Evolutionary conservation across 441 rosid species (phyloP).

Genomic region (California macrophylla): DNA sequence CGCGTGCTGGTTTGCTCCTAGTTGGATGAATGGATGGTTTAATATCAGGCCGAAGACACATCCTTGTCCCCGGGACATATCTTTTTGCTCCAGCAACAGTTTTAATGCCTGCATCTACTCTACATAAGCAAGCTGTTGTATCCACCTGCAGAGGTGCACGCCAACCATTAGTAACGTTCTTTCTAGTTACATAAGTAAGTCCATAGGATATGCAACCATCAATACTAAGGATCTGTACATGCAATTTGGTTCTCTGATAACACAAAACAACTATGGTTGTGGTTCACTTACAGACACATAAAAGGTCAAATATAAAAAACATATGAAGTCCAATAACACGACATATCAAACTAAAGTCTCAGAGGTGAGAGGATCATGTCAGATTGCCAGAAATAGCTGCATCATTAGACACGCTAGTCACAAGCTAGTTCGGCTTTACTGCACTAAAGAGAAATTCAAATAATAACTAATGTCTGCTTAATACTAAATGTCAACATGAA

Average conservation of each 20-base stretch:
- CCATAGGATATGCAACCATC: constrained; percentile 4
- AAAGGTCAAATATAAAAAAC: background rate
- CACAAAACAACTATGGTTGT: background rate
- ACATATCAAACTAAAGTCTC: background rate
- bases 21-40: constrained; percentile 56
- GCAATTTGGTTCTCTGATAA: background rate
- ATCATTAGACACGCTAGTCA: background rate
- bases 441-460: background rate
- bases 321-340: background rate
- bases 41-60: constrained; percentile 45
- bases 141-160: constrained; percentile 35
- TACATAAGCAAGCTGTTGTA: constrained; percentile 40
- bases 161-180: constrained; percentile 3
- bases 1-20: constrained; percentile 28
- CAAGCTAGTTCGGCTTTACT: background rate
- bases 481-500: background rate
- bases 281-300: background rate
- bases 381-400: background rate
- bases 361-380: background rate
- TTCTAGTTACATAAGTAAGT: background rate
- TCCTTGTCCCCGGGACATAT: constrained; percentile 42
- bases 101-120: constrained; percentile 46
- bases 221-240: background rate
- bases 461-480: background rate
- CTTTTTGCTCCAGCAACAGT: constrained; percentile 44